A percentile compares a stretch with the other conserved stretches of the same genome.
phyloP scores from a whole-genome alignment of 805 yeast species.

The Lachancea lanzarotensis region DNA sequence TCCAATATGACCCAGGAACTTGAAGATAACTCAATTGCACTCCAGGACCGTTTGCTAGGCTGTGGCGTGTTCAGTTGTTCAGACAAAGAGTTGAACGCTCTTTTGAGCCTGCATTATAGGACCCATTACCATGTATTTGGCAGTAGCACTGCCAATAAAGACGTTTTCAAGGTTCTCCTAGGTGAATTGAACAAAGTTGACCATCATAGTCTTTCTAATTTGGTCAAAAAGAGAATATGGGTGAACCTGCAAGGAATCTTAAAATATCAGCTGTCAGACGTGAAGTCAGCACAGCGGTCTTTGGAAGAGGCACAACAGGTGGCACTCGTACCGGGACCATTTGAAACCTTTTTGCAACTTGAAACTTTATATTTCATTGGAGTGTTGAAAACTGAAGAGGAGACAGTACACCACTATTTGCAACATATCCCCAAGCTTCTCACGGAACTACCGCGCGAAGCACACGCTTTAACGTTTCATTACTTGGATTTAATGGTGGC shows the following conservation, averaged over 20 bases:
- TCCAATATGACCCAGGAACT: background rate
- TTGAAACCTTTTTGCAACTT: slow-evolving; percentile 13
- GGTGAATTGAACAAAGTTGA: slow-evolving; percentile 16
- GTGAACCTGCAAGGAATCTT: slow-evolving; percentile 18
- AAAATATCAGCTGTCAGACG: slow-evolving; percentile 11
- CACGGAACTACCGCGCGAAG: slow-evolving; percentile 17
- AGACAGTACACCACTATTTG: slow-evolving; percentile 3
- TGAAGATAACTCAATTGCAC: slow-evolving; percentile 12
- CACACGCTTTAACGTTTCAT: slow-evolving; percentile 23
- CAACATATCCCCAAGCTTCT: slow-evolving; percentile 13
- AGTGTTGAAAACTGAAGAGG: slow-evolving; percentile 21
- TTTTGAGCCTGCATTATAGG: slow-evolving; percentile 26
- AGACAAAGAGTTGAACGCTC: slow-evolving; percentile 16
- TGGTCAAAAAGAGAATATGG: slow-evolving; percentile 16
- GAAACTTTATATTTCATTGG: background rate
- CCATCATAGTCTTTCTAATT: background rate
- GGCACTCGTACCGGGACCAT: slow-evolving; percentile 7
- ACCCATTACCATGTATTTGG: slow-evolving; percentile 24
- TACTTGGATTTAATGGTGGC: slow-evolving; percentile 20
- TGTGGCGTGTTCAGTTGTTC: slow-evolving; percentile 20
- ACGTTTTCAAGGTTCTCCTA: slow-evolving; percentile 16
- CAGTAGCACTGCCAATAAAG: slow-evolving; percentile 6
- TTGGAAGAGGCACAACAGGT: slow-evolving; percentile 9
- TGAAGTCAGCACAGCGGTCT: slow-evolving; percentile 7
- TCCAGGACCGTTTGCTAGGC: slow-evolving; percentile 25